phyloP scores from a whole-genome alignment of 2,329 filamentous ascomycete species.

The Cladobotryum protrusum region DNA sequence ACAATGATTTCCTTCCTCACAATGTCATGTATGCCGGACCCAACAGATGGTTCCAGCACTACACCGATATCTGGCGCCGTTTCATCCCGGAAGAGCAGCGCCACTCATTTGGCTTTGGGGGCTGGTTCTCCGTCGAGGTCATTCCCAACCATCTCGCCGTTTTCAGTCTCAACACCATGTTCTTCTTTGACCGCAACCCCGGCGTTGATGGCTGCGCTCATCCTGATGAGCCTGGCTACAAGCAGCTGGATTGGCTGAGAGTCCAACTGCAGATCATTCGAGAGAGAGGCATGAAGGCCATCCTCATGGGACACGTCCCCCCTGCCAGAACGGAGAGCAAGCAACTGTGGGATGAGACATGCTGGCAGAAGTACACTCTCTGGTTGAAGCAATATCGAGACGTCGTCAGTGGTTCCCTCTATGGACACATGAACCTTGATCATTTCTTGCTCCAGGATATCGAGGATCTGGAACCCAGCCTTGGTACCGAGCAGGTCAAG shows the following conservation, averaged over 20 bases:
- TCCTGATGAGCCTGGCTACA: constrained; percentile 78
- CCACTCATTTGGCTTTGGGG: constrained; percentile 84
- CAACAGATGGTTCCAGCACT: constrained; percentile 76
- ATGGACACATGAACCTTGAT: constrained; percentile 97
- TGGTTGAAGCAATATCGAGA: constrained; percentile 90
- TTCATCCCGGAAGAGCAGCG: constrained; percentile 92
- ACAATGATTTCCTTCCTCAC: constrained; percentile 96
- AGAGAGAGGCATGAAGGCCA: constrained; percentile 82
- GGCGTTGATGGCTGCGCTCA: constrained; percentile 84
- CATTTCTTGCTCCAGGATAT: constrained; percentile 92
- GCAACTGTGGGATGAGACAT: constrained; percentile 88
- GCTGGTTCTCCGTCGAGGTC: constrained; percentile 92
- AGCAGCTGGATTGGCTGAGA: constrained; percentile 93
- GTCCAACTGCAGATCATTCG: constrained; percentile 82
- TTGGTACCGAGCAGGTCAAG: constrained; percentile 27
- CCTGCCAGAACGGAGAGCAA: constrained; percentile 82
- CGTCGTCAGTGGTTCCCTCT: constrained; percentile 71
- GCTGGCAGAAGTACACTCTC: constrained; percentile 94
- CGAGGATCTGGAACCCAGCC: constrained; percentile 61
- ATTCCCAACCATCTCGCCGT: constrained; percentile 80
- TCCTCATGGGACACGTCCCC: constrained; percentile 89
- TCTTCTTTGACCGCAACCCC: constrained; percentile 89
- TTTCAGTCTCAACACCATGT: constrained; percentile 92
- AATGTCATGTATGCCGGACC: constrained; percentile 86
- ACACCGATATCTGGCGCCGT: constrained; percentile 69